These are phyloP conservation scores for Fusarium graminum DNA, from an alignment of 2,329 filamentous ascomycete species.

Conservation along the genomic window DNA sequence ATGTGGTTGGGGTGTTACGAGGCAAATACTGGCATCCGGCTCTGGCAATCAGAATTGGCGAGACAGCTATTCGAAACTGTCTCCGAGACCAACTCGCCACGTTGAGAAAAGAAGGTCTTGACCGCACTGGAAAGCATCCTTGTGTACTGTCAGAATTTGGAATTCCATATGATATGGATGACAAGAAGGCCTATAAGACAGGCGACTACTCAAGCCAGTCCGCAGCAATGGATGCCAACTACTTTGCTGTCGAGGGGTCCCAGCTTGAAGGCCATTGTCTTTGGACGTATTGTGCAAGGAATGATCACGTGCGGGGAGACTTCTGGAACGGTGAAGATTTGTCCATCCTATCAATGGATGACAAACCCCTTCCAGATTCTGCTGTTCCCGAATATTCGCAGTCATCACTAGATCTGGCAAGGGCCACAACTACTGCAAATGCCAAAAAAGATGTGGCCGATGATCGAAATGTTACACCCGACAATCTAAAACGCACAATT, in stretches of 20 bases:
- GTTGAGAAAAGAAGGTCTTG: constrained; percentile 86
- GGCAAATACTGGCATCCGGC: constrained; percentile 90
- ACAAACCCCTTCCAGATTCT: constrained; percentile 71
- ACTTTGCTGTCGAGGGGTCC: constrained; percentile 90
- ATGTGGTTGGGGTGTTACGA: constrained; percentile 90
- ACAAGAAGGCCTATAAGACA: constrained; percentile 93
- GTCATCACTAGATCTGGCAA: constrained; percentile 60
- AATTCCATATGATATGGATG: constrained; percentile 98
- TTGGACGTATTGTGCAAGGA: constrained; percentile 88
- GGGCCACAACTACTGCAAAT: constrained; percentile 33
- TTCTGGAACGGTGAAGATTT: constrained; percentile 98
- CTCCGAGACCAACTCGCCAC: constrained; percentile 87
- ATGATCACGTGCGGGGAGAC: constrained; percentile 90
- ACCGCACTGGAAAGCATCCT: constrained; percentile 89
- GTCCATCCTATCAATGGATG: constrained; percentile 88
- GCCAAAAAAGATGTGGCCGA: constrained; percentile 60
- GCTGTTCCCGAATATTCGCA: constrained; percentile 61
- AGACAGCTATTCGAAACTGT: constrained; percentile 93
- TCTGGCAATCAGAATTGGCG: constrained; percentile 92
- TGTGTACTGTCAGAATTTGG: constrained; percentile 95
- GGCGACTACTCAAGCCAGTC: constrained; percentile 95
- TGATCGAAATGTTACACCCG: constrained; percentile 74
- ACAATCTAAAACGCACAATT: constrained; percentile 80
- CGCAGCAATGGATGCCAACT: constrained; percentile 94
- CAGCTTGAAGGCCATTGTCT: constrained; percentile 86